Evolutionary conservation across 2,329 filamentous ascomycete species (phyloP).

Genomic region (Balansia obtecta): DNA sequence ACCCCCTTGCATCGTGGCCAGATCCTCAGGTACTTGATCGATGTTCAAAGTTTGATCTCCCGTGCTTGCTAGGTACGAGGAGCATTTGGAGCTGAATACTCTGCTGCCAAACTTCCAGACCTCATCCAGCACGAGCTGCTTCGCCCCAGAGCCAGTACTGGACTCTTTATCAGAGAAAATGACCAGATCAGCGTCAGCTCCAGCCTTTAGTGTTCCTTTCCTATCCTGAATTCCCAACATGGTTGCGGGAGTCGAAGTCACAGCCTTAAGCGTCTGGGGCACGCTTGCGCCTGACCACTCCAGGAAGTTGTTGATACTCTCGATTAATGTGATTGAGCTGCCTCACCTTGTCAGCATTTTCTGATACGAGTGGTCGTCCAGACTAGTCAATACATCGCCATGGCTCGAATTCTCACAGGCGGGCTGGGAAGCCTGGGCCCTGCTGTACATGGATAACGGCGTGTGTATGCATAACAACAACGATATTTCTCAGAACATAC

Average conservation of each 20-base stretch:
- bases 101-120: constrained; percentile 67
- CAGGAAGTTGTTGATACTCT: constrained; percentile 74
- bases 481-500: constrained; percentile 26
- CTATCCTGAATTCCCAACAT: constrained; percentile 57
- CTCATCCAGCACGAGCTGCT: constrained; percentile 53
- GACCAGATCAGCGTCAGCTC: constrained; percentile 56
- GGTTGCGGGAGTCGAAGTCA: constrained; percentile 63
- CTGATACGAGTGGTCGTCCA: not conserved
- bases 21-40: not conserved
- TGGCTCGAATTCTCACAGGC: not conserved
- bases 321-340: constrained; percentile 60
- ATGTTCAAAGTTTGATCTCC: not conserved
- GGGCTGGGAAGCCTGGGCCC: not conserved
- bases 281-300: constrained; percentile 59
- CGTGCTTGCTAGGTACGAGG: not conserved
- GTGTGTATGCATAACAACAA: not conserved
- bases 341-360: constrained; percentile 4
- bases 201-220: constrained; percentile 55
- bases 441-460: not conserved
- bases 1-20: not conserved
- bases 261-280: constrained; percentile 56
- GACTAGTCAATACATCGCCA: not conserved
- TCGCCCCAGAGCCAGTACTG: constrained; percentile 25
- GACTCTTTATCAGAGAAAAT: constrained; percentile 44
- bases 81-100: constrained; percentile 22